Percentiles rank a stretch among this genome's conserved stretches.
Conservation (phyloP, 2,329 filamentous ascomycete genomes). For the Cladophialophora immunda region DNA sequence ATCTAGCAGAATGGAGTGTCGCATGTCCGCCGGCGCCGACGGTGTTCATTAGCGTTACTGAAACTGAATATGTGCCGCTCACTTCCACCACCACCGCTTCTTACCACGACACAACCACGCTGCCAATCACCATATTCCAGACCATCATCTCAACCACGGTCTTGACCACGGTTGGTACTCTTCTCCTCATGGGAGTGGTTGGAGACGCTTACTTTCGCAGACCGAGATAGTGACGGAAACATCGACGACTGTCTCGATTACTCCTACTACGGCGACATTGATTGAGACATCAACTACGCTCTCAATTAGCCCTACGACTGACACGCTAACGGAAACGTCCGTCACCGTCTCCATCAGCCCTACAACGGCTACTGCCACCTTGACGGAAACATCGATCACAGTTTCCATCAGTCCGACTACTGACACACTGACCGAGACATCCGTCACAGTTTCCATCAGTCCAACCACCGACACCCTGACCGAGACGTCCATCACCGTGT, state of each 20-base stretch:
- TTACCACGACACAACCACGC: constrained; percentile 30
- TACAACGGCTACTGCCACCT: constrained; percentile 14
- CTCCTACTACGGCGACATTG: constrained; percentile 10
- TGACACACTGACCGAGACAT: constrained; percentile 16
- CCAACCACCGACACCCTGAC: constrained; percentile 24
- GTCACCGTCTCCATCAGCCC: constrained; percentile 13
- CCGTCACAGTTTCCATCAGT: constrained; percentile 7
- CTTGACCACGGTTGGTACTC: constrained; percentile 27
- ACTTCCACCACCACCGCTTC: constrained; percentile 17
- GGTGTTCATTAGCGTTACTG: constrained; percentile 32
- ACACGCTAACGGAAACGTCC: constrained; percentile 5
- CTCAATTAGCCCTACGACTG: constrained; percentile 17
- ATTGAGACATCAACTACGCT: neutral
- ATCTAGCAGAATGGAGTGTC: neutral
- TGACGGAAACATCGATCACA: constrained; percentile 18
- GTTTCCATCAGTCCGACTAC: constrained; percentile 13
- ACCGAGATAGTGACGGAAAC: constrained; percentile 31
- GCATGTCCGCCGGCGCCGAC: constrained; percentile 33
- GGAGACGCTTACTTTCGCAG: constrained; percentile 16
- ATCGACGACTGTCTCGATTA: constrained; percentile 24
- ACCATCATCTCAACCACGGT: constrained; percentile 36
- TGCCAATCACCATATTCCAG: constrained; percentile 35
- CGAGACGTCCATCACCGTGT: constrained; percentile 7
- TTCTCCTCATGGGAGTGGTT: neutral
- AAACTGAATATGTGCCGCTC: constrained; percentile 28